These are phyloP conservation scores for Rhizopogon vinicolor DNA, from an alignment of 768 basidiomycete genomes.

Conservation along the genomic window DNA sequence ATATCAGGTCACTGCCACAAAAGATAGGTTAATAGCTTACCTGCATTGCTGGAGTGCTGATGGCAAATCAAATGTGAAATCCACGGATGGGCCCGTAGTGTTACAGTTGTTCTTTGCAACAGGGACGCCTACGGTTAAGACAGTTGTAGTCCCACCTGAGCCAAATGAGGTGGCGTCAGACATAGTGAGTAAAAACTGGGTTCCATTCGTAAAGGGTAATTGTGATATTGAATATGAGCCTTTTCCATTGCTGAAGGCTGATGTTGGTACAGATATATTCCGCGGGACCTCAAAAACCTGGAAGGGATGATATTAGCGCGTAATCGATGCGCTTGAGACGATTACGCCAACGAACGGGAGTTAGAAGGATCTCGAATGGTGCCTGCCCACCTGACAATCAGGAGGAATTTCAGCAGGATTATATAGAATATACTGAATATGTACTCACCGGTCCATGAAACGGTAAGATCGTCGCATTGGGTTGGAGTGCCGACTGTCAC, in stretches of 20 bases:
- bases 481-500: conserved; percentile 50
- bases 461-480: conserved; percentile 55
- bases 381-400: conserved; percentile 45
- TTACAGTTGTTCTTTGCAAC: conserved; percentile 41
- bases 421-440: neutral
- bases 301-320: conserved; percentile 5
- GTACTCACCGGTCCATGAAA: conserved; percentile 59
- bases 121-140: conserved; percentile 46
- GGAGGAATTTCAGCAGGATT: conserved; percentile 4
- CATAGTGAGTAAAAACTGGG: conserved; percentile 55
- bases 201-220: conserved; percentile 35
- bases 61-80: conserved; percentile 48
- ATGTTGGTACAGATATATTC: conserved; percentile 50
- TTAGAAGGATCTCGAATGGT: conserved; percentile 45
- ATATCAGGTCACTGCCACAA: conserved; percentile 4
- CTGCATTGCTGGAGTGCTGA: conserved; percentile 56
- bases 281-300: conserved; percentile 52
- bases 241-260: conserved; percentile 48
- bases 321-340: neutral
- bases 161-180: conserved; percentile 70
- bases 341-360: conserved; percentile 38
- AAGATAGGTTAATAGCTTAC: conserved; percentile 26
- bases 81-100: conserved; percentile 37
- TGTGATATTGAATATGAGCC: conserved; percentile 46
- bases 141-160: conserved; percentile 51